Conservation (phyloP, 140 eudicot species). For the Bidens hawaiensis region DNA sequence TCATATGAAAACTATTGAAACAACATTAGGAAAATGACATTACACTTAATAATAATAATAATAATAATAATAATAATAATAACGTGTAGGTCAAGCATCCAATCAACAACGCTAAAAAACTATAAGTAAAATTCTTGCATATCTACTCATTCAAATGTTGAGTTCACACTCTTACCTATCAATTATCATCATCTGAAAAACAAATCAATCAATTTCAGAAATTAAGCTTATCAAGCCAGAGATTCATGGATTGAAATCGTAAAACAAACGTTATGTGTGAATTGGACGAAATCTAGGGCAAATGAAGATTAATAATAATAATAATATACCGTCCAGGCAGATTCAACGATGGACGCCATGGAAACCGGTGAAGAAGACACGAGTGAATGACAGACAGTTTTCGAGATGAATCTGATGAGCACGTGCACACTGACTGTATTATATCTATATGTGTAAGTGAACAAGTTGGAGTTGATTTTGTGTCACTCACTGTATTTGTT, state of each 20-base stretch:
- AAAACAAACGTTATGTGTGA: not conserved
- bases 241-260: conserved; percentile 9
- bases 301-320: not conserved
- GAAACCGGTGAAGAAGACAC: conserved; percentile 24
- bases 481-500: no score
- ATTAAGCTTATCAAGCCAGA: not conserved
- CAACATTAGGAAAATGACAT: not conserved
- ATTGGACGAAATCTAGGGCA: conserved; percentile 30
- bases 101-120: not conserved
- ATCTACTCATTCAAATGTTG: not conserved
- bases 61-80: no score
- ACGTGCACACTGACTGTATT: not conserved
- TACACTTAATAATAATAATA: no score
- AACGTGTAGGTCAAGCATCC: conserved; percentile 5
- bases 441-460: no score
- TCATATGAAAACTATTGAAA: not conserved
- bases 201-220: conserved; percentile 2
- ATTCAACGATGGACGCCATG: conserved; percentile 72
- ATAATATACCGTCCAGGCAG: conserved; percentile 74
- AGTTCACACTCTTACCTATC: not conserved
- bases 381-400: not conserved
- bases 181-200: not conserved
- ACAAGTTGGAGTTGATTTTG: no score
- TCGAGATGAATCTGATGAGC: conserved; percentile 33
- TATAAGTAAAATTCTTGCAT: not conserved